A percentile compares a stretch with the other conserved stretches of the same genome.
Conservation (phyloP, 176 grass and related monocot genomes). For the Rhynchospora breviuscula region DNA sequence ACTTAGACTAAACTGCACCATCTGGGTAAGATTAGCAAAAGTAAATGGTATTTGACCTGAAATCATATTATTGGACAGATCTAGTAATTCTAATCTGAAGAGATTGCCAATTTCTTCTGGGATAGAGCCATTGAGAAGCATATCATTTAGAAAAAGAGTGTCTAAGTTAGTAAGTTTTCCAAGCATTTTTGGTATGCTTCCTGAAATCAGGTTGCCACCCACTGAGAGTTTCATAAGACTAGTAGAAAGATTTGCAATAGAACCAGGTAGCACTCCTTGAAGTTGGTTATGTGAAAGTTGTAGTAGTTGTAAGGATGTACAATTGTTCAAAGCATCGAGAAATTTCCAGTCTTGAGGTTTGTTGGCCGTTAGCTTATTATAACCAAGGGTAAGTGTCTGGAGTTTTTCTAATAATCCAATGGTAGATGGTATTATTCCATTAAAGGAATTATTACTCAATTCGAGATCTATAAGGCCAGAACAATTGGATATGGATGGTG, state of each 20-base stretch:
- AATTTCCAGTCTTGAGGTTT: constrained; percentile 18
- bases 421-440: constrained; percentile 1
- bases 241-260: constrained; percentile 27
- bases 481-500: constrained; percentile 21
- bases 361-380: constrained; percentile 15
- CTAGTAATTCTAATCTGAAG: background rate
- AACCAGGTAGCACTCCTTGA: constrained; percentile 13
- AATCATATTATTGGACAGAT: constrained; percentile 5
- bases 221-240: background rate
- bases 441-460: constrained; percentile 5
- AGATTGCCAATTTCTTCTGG: constrained; percentile 26
- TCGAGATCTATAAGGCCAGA: background rate
- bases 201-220: constrained; percentile 6
- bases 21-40: constrained; percentile 2
- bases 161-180: constrained; percentile 2
- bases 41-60: constrained; percentile 22
- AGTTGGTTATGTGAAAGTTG: constrained; percentile 9
- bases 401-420: constrained; percentile 11
- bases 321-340: constrained; percentile 24
- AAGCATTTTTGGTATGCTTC: constrained; percentile 19
- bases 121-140: constrained; percentile 14
- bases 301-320: background rate
- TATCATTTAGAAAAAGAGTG: background rate
- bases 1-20: background rate
- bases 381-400: background rate